Evolutionary conservation across 2,329 filamentous ascomycete species (phyloP).

Genomic region (Chrysoporthe puriensis): DNA sequence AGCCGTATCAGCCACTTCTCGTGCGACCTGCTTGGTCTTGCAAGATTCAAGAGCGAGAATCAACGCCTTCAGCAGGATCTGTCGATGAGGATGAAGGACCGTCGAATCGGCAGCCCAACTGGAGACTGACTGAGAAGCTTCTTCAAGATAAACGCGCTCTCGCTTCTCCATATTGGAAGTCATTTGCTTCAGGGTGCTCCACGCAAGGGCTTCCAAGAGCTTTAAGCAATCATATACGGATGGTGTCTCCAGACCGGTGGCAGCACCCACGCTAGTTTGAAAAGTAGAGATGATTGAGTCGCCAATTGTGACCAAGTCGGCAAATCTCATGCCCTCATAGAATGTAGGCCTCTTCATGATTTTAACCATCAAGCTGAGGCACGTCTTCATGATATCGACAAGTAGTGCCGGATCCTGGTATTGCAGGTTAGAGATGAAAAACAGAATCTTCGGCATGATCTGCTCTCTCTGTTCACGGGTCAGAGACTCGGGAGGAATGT

Average conservation of each 20-base stretch:
- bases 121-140: conserved; percentile 10
- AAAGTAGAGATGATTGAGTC: conserved; percentile 25
- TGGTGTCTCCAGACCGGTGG: neutral
- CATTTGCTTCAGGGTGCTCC: conserved; percentile 28
- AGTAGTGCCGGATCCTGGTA: conserved; percentile 15
- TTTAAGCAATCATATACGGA: conserved; percentile 19
- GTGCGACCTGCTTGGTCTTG: conserved; percentile 12
- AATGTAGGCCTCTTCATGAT: conserved; percentile 56
- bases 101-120: conserved; percentile 15
- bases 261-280: neutral
- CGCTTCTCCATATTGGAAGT: conserved; percentile 29
- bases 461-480: conserved; percentile 48
- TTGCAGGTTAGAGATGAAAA: conserved; percentile 34
- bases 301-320: conserved; percentile 40
- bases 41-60: conserved; percentile 15
- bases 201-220: conserved; percentile 24
- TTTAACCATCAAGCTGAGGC: conserved; percentile 52
- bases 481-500: conserved; percentile 44
- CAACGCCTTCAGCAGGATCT: conserved; percentile 22
- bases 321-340: conserved; percentile 51
- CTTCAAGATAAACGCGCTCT: conserved; percentile 29
- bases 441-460: conserved; percentile 43
- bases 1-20: conserved; percentile 6
- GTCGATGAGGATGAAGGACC: conserved; percentile 10
- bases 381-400: conserved; percentile 35